Evolutionary conservation across 2,329 filamentous ascomycete species (phyloP), one percentile per base, ranked within the genome.

Genomic region (Microdochium nivale): DNA sequence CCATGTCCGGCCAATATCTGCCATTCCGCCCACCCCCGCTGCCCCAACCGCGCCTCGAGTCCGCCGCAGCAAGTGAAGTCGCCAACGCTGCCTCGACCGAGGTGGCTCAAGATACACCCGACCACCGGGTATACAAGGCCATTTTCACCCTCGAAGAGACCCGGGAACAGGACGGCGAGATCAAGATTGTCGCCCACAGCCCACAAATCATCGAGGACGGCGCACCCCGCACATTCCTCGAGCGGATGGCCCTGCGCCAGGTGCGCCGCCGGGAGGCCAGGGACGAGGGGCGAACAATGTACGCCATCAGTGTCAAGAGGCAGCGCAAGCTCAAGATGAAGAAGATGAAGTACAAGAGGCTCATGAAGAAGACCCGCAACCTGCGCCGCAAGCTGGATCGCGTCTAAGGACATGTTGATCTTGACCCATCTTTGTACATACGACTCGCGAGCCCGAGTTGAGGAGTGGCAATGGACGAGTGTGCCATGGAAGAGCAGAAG

Each of bases 331-430:
- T 96, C 65, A 96, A 90, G 83, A 99, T 99, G 91, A 99, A 99
- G 88, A 99, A 97, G 83, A 92, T 97, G 81, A 99, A 99, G 84
- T 96, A 96, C 73, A 97, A 96, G 90, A 99, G 99, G 83, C 77
- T 97, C 60, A 90, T 96, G 88, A 88, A 87, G 78, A 81, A 84
- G 71, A 96, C 92, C 65, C 83, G 92, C 68, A 92, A 89, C 67
- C 70, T 90, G 75, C 86, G 92, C 67, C 84, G 90, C 67, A 95
- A 91, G 76, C 76, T 94, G 63, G 89, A 87, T 63, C 80, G 84
- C 64, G 74, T 80, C 57, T 82, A 75, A 71, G 55, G 47, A 43
- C 33, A 14, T 3, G 16, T 7, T 5, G 13, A 37, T 4, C 33
- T 5, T 19, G 13, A 4, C 23, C 16, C 40, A 44, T 44, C 8